Conservation (phyloP, 768 basidiomycete genomes). For the Kwoniella botswanensis region DNA sequence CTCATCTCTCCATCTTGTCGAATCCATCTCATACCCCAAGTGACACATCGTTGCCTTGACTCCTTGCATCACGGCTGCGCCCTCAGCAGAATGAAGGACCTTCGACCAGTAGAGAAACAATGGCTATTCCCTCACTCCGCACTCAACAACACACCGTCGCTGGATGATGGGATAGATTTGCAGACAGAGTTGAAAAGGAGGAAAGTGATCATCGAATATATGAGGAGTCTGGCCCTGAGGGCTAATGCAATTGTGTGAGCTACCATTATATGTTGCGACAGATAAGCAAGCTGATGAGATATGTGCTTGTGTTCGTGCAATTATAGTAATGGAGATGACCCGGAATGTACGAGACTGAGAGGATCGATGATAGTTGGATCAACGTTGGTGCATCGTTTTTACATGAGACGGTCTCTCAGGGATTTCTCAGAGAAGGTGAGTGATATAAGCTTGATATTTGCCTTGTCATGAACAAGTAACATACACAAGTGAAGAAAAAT, state of each 20-base stretch:
- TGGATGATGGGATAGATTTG: constrained; percentile 29
- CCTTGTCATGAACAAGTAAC: too few species aligned
- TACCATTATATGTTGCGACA: not conserved
- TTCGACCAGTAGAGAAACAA: constrained; percentile 41
- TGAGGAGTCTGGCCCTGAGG: constrained; percentile 37
- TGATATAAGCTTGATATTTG: not conserved
- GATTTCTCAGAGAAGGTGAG: constrained; percentile 39
- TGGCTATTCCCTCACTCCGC: constrained; percentile 47
- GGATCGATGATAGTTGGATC: constrained; percentile 44
- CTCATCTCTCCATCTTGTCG: not conserved
- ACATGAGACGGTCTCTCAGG: constrained; percentile 52
- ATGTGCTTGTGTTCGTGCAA: not conserved
- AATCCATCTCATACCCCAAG: not conserved
- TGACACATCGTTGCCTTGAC: too few species aligned
- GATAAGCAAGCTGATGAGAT: not conserved
- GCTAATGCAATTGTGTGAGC: constrained; percentile 15
- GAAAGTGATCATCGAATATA: constrained; percentile 33
- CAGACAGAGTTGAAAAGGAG: constrained; percentile 41
- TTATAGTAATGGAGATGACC: not conserved
- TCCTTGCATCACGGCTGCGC: too few species aligned
- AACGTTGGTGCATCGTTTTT: constrained; percentile 55
- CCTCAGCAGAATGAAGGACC: too few species aligned
- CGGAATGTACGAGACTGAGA: not conserved
- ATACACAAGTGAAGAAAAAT: too few species aligned
- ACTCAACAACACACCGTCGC: constrained; percentile 46